These are phyloP conservation scores for Rhodotorula toruloides DNA, from an alignment of 768 basidiomycete species.

Conservation along the genomic window DNA sequence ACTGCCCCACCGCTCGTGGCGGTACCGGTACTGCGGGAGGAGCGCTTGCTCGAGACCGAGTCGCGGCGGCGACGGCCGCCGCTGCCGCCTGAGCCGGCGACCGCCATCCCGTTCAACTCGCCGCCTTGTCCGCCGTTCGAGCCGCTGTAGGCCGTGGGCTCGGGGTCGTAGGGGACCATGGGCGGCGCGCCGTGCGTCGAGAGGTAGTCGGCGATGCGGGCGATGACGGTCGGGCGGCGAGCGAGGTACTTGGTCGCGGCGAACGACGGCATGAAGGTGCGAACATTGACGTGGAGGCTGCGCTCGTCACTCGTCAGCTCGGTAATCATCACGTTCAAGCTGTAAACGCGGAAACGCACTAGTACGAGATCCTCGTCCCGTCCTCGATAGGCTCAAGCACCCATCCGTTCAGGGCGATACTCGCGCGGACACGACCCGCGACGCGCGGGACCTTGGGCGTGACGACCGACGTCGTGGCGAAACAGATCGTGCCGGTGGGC, in stretches of 20 bases:
- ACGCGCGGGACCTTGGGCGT: slow-evolving; percentile 38
- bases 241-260: slow-evolving; percentile 36
- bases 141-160: background rate
- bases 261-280: slow-evolving; percentile 32
- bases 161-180: slow-evolving; percentile 25
- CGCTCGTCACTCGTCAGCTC: background rate
- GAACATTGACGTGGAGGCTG: slow-evolving; percentile 38
- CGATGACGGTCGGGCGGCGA: slow-evolving; percentile 30
- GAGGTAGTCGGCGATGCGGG: slow-evolving; percentile 33
- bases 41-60: slow-evolving; percentile 12
- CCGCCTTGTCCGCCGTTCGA: background rate
- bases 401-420: slow-evolving; percentile 38
- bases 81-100: background rate
- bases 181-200: slow-evolving; percentile 29
- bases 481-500: slow-evolving; percentile 35
- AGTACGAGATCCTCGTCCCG: slow-evolving; percentile 26
- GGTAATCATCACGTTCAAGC: no score
- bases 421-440: slow-evolving; percentile 35
- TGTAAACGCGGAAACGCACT: background rate
- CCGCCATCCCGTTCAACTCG: background rate
- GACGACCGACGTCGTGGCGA: slow-evolving; percentile 39
- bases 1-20: background rate
- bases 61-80: slow-evolving; percentile 1
- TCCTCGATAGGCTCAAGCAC: slow-evolving; percentile 28
- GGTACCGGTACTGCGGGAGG: background rate